A percentile compares a stretch with the other conserved stretches of the same genome.
Evolutionary conservation across 1,139 yeast species (phyloP).

Genomic region (Yamadazyma membranifaciens): DNA sequence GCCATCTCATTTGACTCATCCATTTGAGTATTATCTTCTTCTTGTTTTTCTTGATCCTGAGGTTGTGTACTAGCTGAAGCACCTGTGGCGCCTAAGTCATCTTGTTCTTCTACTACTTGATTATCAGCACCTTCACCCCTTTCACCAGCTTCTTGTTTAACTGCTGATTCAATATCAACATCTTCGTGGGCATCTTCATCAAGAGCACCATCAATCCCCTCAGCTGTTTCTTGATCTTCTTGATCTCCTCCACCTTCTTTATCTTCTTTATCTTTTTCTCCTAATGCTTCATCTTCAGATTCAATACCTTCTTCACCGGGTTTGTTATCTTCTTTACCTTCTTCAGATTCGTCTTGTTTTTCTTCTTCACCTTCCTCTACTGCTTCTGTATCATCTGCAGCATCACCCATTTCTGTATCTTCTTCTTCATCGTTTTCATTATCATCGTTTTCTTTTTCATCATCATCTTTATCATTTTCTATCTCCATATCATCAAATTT

Average conservation of each 20-base stretch:
- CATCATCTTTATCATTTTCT: constrained; percentile 60
- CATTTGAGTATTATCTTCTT: constrained; percentile 30
- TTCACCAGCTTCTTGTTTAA: constrained; percentile 68
- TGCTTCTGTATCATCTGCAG: constrained; percentile 53
- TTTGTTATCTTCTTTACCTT: constrained; percentile 22
- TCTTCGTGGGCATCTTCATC: constrained; percentile 54
- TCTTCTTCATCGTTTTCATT: constrained; percentile 19
- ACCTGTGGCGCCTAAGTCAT: constrained; percentile 69
- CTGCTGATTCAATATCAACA: constrained; percentile 62
- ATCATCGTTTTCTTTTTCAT: constrained; percentile 69
- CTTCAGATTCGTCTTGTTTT: constrained; percentile 25
- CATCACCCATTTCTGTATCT: constrained; percentile 58
- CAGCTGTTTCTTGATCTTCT: constrained; percentile 17
- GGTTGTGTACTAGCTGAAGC: constrained; percentile 48
- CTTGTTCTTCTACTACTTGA: constrained; percentile 63
- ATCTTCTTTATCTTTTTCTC: constrained; percentile 26
- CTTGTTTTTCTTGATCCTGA: constrained; percentile 23
- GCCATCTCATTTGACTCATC: constrained; percentile 72
- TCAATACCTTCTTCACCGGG: constrained; percentile 22
- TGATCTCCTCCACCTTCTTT: constrained; percentile 22
- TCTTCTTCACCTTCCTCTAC: constrained; percentile 25
- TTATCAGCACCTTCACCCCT: constrained; percentile 79
- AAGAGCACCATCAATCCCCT: constrained; percentile 42
- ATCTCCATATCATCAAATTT: constrained; percentile 31
- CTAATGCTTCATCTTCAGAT: constrained; percentile 23